Percentiles rank a stretch among this genome's conserved stretches.
phyloP scores from a whole-genome alignment of 345 rosid species.

The Eucalyptus polybractea region DNA sequence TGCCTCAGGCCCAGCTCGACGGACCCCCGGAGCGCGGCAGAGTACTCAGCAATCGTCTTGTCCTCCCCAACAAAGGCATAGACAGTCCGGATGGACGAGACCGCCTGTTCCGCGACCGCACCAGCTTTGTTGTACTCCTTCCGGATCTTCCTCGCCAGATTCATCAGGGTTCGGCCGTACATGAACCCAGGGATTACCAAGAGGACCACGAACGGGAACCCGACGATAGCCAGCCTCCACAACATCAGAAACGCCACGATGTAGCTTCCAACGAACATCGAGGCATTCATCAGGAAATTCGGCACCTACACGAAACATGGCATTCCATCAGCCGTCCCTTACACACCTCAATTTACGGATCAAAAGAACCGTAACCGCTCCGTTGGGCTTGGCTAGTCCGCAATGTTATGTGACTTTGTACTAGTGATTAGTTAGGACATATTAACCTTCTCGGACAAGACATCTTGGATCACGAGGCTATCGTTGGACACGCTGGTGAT shows the following conservation, averaged over 20 bases:
- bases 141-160: background rate
- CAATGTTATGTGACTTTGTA: background rate
- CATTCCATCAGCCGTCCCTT: constrained; percentile 7
- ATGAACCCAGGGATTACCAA: constrained; percentile 2
- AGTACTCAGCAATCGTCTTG: background rate
- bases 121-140: constrained; percentile 4
- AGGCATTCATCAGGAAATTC: constrained; percentile 1
- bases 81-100: constrained; percentile 8
- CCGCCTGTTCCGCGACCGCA: constrained; percentile 1
- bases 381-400: background rate
- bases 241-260: background rate
- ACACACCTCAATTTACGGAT: background rate
- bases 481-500: constrained; percentile 82
- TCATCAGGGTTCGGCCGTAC: constrained; percentile 4
- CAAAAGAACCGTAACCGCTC: background rate
- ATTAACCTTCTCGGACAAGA: constrained; percentile 70
- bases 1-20: constrained; percentile 2
- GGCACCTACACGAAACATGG: constrained; percentile 32
- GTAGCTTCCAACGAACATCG: background rate
- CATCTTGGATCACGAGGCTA: constrained; percentile 78
- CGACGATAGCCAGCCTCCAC: constrained; percentile 9
- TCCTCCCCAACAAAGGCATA: constrained; percentile 4
- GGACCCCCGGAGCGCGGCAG: background rate
- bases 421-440: background rate
- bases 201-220: background rate